phyloP scores from a whole-genome alignment of 192 early-diverging fungal genomes.

The Entomortierella lignicola region DNA sequence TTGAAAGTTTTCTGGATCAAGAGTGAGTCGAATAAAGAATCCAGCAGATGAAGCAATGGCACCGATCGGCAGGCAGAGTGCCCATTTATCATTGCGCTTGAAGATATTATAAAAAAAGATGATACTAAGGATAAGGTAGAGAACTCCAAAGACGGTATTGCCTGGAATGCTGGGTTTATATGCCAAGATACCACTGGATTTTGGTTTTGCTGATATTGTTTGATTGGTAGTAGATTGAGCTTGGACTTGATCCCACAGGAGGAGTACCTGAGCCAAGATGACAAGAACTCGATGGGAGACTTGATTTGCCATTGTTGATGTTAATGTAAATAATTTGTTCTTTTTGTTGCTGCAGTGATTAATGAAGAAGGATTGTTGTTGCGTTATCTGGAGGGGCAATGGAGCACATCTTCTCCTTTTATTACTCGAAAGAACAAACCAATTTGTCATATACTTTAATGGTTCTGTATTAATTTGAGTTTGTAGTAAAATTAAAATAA shows the following conservation, averaged over 20 bases:
- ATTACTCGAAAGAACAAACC: too few relatives aligned
- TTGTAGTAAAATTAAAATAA: too few relatives aligned
- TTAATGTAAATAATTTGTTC: too few relatives aligned
- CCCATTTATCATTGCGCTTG: slow-evolving; percentile 21
- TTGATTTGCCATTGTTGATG: too few relatives aligned
- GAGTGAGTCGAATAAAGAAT: slow-evolving; percentile 5
- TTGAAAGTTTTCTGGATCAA: slow-evolving; percentile 10
- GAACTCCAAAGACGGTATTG: slow-evolving; percentile 10
- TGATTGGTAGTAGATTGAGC: background rate
- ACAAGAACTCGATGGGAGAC: too few relatives aligned
- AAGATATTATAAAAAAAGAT: background rate
- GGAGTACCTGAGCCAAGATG: too few relatives aligned
- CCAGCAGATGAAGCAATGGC: slow-evolving; percentile 18
- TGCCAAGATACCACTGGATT: background rate
- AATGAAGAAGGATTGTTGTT: too few relatives aligned
- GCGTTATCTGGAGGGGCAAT: too few relatives aligned
- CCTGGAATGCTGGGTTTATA: slow-evolving; percentile 8
- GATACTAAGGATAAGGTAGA: slow-evolving; percentile 11
- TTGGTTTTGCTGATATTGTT: background rate
- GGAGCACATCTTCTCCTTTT: too few relatives aligned
- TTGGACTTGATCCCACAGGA: background rate
- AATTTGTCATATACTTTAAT: too few relatives aligned
- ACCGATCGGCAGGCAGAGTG: slow-evolving; percentile 34
- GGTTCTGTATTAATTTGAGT: too few relatives aligned
- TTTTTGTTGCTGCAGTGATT: too few relatives aligned